Evolutionary conservation across 2,329 filamentous ascomycete genomes (phyloP).

Genomic region (Claviceps maximensis): DNA sequence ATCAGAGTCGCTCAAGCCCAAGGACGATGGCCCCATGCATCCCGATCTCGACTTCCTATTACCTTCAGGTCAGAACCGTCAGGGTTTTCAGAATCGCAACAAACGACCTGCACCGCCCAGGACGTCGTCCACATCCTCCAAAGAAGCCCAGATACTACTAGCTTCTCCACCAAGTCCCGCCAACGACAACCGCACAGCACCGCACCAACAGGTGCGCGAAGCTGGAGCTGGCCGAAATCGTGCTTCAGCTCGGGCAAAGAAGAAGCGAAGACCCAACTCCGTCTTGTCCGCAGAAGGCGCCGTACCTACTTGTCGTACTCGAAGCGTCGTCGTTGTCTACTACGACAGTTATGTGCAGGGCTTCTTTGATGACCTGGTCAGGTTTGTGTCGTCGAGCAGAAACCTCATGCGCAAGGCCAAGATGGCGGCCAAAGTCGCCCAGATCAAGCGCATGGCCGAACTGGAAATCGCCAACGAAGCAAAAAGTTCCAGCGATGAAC

Average conservation of each 20-base stretch:
- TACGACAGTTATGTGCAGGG: slow-evolving; percentile 82
- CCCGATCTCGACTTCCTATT: slow-evolving; percentile 6
- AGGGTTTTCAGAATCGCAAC: neutral
- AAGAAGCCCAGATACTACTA: slow-evolving; percentile 7
- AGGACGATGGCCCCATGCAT: slow-evolving; percentile 26
- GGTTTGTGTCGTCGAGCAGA: slow-evolving; percentile 64
- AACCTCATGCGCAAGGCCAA: slow-evolving; percentile 81
- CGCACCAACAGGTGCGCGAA: slow-evolving; percentile 28
- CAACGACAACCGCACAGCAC: slow-evolving; percentile 7
- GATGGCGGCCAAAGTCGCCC: slow-evolving; percentile 63
- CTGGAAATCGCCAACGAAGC: slow-evolving; percentile 42
- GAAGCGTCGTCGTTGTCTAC: slow-evolving; percentile 74
- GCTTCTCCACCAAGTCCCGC: slow-evolving; percentile 16
- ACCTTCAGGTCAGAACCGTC: neutral
- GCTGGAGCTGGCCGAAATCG: slow-evolving; percentile 32
- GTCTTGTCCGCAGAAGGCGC: slow-evolving; percentile 36
- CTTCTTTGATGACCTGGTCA: slow-evolving; percentile 70
- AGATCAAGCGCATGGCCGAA: slow-evolving; percentile 47
- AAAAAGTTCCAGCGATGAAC: slow-evolving; percentile 24
- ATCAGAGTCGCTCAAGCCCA: slow-evolving; percentile 38
- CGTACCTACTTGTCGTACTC: slow-evolving; percentile 48
- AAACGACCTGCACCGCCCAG: slow-evolving; percentile 5
- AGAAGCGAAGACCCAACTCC: slow-evolving; percentile 37
- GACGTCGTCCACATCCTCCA: slow-evolving; percentile 11
- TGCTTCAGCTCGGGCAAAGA: slow-evolving; percentile 34